Percentiles rank a stretch among this genome's conserved stretches.
Evolutionary conservation across 345 rosid species (phyloP).

Genomic region (Salix viminalis): DNA sequence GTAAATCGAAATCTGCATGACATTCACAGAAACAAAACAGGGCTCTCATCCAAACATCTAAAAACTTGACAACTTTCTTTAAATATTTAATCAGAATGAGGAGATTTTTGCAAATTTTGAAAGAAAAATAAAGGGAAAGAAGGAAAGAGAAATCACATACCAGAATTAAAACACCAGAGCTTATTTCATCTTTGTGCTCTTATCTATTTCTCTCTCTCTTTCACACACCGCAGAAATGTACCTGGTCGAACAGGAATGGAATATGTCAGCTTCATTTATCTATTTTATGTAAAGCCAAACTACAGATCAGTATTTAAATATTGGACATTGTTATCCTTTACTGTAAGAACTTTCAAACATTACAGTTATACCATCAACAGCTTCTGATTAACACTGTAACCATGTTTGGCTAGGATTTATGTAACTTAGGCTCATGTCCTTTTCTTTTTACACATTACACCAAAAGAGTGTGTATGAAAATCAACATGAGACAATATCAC

Average conservation of each 20-base stretch:
- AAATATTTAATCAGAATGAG: background rate
- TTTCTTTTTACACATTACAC: no score
- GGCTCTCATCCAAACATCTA: background rate
- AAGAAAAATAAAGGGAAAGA: background rate
- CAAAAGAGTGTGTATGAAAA: no score
- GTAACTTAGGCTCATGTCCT: no score
- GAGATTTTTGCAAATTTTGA: background rate
- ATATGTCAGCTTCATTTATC: background rate
- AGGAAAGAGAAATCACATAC: background rate
- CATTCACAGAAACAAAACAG: background rate
- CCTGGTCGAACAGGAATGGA: background rate
- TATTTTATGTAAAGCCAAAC: background rate
- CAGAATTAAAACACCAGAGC: background rate
- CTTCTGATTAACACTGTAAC: no score
- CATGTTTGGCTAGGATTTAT: no score
- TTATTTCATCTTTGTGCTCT: background rate
- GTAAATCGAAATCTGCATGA: constrained; percentile 10
- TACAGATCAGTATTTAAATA: background rate
- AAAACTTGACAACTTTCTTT: background rate
- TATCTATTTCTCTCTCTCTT: background rate
- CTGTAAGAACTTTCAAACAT: no score
- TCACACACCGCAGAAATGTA: background rate
- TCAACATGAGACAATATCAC: no score
- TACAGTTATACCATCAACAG: no score
- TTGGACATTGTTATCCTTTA: no score